Evolutionary conservation across 768 basidiomycete genomes (phyloP).

Genomic region (Exidia glandulosa): DNA sequence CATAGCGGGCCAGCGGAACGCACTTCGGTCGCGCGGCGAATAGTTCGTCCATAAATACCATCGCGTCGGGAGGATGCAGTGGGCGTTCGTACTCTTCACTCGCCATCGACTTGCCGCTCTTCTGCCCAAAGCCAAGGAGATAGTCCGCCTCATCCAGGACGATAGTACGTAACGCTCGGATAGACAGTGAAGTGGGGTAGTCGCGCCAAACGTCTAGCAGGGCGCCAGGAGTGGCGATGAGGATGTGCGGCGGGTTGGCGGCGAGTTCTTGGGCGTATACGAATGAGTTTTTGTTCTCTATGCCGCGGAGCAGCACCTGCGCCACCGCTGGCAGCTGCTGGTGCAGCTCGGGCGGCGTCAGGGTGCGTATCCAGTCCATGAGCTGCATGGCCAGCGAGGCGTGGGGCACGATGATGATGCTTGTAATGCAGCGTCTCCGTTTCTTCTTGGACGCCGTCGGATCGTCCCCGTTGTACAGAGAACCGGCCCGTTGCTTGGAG

Average conservation of each 20-base stretch:
- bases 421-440: conserved; percentile 29
- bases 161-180: conserved; percentile 41
- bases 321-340: conserved; percentile 26
- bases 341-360: conserved; percentile 20
- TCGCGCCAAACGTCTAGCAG: conserved; percentile 42
- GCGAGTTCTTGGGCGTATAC: conserved; percentile 28
- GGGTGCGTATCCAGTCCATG: conserved; percentile 41
- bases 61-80: conserved; percentile 39
- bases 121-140: conserved; percentile 40
- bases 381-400: conserved; percentile 61
- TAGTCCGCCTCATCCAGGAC: conserved; percentile 73
- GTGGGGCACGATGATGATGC: conserved; percentile 62
- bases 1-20: conserved; percentile 41
- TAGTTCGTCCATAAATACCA: conserved; percentile 44
- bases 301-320: conserved; percentile 52
- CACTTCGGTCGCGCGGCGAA: conserved; percentile 29
- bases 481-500: conserved; percentile 35
- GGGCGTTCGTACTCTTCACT: conserved; percentile 38
- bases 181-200: conserved; percentile 32
- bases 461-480: conserved; percentile 11
- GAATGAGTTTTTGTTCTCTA: conserved; percentile 27
- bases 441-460: conserved; percentile 1
- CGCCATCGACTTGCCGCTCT: conserved; percentile 28
- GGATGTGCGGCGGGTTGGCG: conserved; percentile 45
- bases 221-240: conserved; percentile 65